phyloP scores from a whole-genome alignment of 345 rosid species.

The Arabidopsis suecica region DNA sequence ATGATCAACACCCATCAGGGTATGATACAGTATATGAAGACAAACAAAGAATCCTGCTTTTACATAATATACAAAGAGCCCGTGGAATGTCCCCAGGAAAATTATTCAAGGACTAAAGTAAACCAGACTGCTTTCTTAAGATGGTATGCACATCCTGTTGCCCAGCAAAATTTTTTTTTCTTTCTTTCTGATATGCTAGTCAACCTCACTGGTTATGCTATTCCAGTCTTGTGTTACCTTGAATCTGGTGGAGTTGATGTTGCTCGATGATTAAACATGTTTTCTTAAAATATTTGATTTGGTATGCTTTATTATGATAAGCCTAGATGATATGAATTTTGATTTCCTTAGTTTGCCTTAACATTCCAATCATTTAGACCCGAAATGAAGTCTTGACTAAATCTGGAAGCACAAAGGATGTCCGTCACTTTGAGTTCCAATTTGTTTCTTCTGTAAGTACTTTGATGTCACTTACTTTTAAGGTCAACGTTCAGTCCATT shows the following conservation, averaged over 20 bases:
- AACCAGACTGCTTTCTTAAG: constrained; percentile 82
- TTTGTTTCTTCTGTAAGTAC: constrained; percentile 70
- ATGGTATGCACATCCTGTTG: constrained; percentile 59
- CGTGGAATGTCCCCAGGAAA: constrained; percentile 77
- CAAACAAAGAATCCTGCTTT: neutral
- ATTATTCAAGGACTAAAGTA: constrained; percentile 54
- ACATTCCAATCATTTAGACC: constrained; percentile 49
- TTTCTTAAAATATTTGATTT: constrained; percentile 3
- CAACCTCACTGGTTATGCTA: constrained; percentile 9
- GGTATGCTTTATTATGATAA: neutral
- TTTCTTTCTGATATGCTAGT: neutral
- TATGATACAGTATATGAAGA: constrained; percentile 51
- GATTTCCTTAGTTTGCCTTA: constrained; percentile 18
- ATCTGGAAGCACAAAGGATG: constrained; percentile 72
- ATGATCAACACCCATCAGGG: constrained; percentile 99
- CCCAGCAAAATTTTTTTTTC: neutral
- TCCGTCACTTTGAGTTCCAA: constrained; percentile 90
- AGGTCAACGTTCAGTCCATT: neutral
- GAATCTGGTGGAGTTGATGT: constrained; percentile 3
- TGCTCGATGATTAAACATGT: constrained; percentile 11
- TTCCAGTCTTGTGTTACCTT: constrained; percentile 1
- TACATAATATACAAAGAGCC: constrained; percentile 53
- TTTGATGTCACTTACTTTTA: constrained; percentile 29
- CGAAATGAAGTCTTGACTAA: constrained; percentile 67
- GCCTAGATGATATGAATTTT: constrained; percentile 9